phyloP scores from a whole-genome alignment of 371 early-diverging fungal genomes.

The Phascolomyces articulosus region DNA sequence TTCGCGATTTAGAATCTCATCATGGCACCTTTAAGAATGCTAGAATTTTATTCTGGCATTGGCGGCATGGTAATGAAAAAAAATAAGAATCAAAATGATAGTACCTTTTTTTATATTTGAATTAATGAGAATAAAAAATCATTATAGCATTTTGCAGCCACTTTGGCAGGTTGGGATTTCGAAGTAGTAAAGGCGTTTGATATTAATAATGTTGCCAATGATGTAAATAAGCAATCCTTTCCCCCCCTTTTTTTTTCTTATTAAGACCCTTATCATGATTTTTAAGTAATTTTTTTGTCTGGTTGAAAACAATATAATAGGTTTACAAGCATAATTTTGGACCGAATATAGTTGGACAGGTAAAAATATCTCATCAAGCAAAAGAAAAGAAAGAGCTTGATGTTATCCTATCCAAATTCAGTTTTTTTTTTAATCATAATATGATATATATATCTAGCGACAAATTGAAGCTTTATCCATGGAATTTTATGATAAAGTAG shows the following conservation, averaged over 20 bases:
- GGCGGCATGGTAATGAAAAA: constrained; percentile 69
- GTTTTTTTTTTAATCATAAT: too few relatives aligned
- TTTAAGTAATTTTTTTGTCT: background rate
- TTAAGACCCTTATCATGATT: background rate
- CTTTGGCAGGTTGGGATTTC: constrained; percentile 56
- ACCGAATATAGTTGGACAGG: constrained; percentile 66
- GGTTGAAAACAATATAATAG: constrained; percentile 16
- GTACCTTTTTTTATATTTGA: background rate
- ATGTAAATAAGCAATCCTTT: constrained; percentile 38
- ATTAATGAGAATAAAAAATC: background rate
- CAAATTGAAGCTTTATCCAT: constrained; percentile 69
- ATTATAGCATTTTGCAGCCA: constrained; percentile 72
- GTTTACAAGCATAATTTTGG: constrained; percentile 78
- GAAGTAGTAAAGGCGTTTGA: constrained; percentile 77
- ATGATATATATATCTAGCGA: background rate
- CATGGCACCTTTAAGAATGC: constrained; percentile 42
- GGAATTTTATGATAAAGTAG: constrained; percentile 61
- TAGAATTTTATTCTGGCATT: constrained; percentile 77
- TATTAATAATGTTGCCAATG: constrained; percentile 80
- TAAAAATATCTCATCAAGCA: too few relatives aligned
- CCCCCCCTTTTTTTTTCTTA: background rate
- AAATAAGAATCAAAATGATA: background rate
- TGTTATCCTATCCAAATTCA: too few relatives aligned
- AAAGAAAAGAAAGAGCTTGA: too few relatives aligned
- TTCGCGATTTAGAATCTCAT: background rate